These are phyloP conservation scores for Exophiala oligosperma DNA, from an alignment of 2,329 filamentous ascomycete species.

Conservation along the genomic window DNA sequence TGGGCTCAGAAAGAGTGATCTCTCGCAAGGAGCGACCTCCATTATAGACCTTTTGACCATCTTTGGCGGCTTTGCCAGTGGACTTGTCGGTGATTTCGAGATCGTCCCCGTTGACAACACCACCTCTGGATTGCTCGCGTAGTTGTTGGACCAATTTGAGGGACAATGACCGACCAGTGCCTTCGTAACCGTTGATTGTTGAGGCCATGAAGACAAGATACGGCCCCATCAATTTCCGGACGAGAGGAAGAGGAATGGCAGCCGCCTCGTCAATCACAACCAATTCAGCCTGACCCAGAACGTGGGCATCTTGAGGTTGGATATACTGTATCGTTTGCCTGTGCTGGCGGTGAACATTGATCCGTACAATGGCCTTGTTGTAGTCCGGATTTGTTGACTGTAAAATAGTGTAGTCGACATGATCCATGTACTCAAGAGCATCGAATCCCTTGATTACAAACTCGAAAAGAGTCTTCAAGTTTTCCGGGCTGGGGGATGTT, in stretches of 20 bases:
- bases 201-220: slow-evolving; percentile 99
- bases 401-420: slow-evolving; percentile 96
- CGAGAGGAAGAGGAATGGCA: slow-evolving; percentile 89
- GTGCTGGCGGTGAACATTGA: slow-evolving; percentile 93
- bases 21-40: slow-evolving; percentile 82
- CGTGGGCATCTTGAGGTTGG: slow-evolving; percentile 91
- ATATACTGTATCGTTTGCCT: slow-evolving; percentile 99
- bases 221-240: slow-evolving; percentile 90
- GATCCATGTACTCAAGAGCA: slow-evolving; percentile 87
- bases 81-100: slow-evolving; percentile 73
- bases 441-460: slow-evolving; percentile 99
- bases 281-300: slow-evolving; percentile 90
- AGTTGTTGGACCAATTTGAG: slow-evolving; percentile 97
- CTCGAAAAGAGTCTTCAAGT: slow-evolving; percentile 96
- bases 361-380: slow-evolving; percentile 96
- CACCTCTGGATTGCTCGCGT: slow-evolving; percentile 81
- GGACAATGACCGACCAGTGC: slow-evolving; percentile 90
- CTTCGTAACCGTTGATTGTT: slow-evolving; percentile 98
- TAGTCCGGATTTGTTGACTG: slow-evolving; percentile 98
- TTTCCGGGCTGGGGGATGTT: slow-evolving; percentile 95
- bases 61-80: slow-evolving; percentile 71
- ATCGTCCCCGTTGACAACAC: slow-evolving; percentile 54
- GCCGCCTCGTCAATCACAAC: slow-evolving; percentile 97
- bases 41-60: slow-evolving; percentile 57
- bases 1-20: slow-evolving; percentile 89